Evolutionary conservation across 1,139 yeast species (phyloP), one percentile per base, ranked within the genome.

Genomic region (Hansenula sp.): DNA sequence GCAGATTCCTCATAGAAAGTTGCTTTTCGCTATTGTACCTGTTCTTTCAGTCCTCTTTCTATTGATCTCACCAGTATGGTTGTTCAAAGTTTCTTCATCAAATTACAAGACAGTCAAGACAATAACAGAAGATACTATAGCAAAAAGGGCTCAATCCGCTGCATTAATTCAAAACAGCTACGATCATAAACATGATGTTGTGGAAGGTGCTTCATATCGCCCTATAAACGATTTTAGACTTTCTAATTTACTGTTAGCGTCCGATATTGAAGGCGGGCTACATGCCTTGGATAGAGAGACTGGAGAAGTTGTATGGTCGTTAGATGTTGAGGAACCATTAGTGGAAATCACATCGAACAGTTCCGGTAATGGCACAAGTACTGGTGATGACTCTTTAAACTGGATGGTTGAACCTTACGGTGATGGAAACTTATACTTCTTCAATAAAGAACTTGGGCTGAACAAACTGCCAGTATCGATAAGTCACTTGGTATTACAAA

Each of bases 321-420:
- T 91, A 12, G 78, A 74, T 50, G 66, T 81, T 52, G 62, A 74
- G 39, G 55, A 54, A 11, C 63, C 69, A 5, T 48, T 62, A 16
- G 57, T 63, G 10, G 47, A 59, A 41, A 53, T 60, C 13, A 48
- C 55, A 24, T 21, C 56, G 29, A 40, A 59, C 50, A 51, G 46
- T 18, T 61, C 66, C 16, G 66, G 63, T 25, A 53, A 63, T 52
- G 35, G 50, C 45, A 10, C 52, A 53, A 38, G 57, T 32, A 49
- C 11, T 46, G 60, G 46, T 42, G 55, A 52, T 12, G 49, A 25
- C 15, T 10, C 57, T 10, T 54, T 73, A 34, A 71, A 73, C 1
- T 88, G 98, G 94, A 83, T 91, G 50, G 94, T 93, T 0, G 99
- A 93, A 56, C 99, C 99, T 0, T 78, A 76, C 53, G 84, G 81